Conservation (phyloP, 257 asterid genomes). For the Solanum sejunctum region DNA sequence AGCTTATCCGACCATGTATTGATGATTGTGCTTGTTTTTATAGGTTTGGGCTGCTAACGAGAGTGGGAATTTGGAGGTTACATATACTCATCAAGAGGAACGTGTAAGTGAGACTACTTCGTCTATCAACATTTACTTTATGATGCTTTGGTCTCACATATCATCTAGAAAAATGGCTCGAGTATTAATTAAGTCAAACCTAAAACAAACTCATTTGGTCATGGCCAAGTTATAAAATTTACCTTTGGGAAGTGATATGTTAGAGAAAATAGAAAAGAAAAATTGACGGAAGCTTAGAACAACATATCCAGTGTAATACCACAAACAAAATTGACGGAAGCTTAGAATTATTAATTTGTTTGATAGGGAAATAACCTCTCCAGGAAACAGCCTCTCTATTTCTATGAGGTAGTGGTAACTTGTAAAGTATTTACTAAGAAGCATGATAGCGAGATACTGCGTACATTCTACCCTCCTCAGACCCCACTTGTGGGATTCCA, state of each 20-base stretch:
- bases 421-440: too few relatives aligned
- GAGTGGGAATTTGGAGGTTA: constrained; percentile 76
- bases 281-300: not conserved
- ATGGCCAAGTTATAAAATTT: not conserved
- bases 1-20: not conserved
- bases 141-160: not conserved
- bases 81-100: constrained; percentile 83
- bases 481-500: too few relatives aligned
- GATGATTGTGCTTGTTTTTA: constrained; percentile 2
- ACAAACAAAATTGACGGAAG: not conserved
- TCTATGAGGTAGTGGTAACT: too few relatives aligned
- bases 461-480: too few relatives aligned
- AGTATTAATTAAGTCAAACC: not conserved
- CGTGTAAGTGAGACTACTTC: constrained; percentile 34
- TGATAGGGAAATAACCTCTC: not conserved
- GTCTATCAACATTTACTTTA: not conserved
- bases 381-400: too few relatives aligned
- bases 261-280: not conserved
- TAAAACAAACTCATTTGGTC: not conserved
- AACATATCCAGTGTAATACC: not conserved
- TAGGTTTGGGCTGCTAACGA: constrained; percentile 90
- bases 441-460: too few relatives aligned
- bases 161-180: not conserved
- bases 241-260: not conserved
- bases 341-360: not conserved